Evolutionary conservation across 2,329 filamentous ascomycete genomes (phyloP), one percentile per base, ranked within the genome.

Genomic region (Colletotrichum horii): DNA sequence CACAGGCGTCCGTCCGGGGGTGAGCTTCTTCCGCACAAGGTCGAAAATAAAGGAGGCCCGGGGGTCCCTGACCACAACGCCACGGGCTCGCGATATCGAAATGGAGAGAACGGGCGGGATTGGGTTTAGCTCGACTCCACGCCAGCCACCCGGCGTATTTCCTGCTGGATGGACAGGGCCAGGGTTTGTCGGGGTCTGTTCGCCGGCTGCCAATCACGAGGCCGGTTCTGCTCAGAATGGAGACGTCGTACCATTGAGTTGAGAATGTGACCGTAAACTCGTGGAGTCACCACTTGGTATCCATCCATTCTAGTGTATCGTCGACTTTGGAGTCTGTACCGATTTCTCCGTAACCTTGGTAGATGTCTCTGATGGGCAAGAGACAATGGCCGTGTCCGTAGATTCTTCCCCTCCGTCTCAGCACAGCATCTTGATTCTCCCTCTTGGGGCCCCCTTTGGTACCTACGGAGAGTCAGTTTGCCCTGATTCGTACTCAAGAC

Each of bases 91-190:
- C 72, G 75, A 71, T 76, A 72, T 74, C 56, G 43, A 52, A 34
- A 65, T 43, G 30, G 65, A 70, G 48, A 66, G 72, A 70, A 61
- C 66, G 36, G 52, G 66, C 32, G 30, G 26, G 60, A 72, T 78
- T 77, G 68, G 75, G 77, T 55, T 75, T 73, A 73, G 77, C 68
- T 66, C 66, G 60, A 55, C 64, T 65, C 69, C 68, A 61, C n/a
- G 75, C 77, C 77, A 78, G 77, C 77, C 76, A 78, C 61, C 75
- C 77, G 77, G 75, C 71, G 68, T 34, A 70, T 77, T 77, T 75
- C 48, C 70, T 68, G 58, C 74, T 75, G 64, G 34, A 58, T 56
- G 30, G 52, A 28, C 68, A 61, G 61, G 60, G 61, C 60, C 66
- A 58, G 66, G 66, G 64, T 69, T 67, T 38, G 65, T 60, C 22